Base-by-base conservation (phyloP, 2,329 filamentous ascomycete species). In the Colletotrichum siamense region DNA sequence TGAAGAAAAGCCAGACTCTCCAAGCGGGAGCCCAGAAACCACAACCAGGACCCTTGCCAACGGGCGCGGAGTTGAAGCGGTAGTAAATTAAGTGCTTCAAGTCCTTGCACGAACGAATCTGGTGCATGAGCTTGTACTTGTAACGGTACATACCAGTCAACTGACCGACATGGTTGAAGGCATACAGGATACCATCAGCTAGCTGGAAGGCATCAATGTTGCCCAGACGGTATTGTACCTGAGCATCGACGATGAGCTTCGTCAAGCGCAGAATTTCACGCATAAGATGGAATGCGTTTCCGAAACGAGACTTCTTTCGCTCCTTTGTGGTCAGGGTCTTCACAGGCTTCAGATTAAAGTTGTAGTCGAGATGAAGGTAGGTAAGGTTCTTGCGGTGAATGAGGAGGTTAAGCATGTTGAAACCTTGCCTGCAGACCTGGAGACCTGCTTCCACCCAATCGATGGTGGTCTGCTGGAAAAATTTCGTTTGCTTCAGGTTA, bases 121-220 rank as follows among this genome's bases (percentile, higher is more conserved):
- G 97, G 84, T 99, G 97, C 97, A 99, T 99, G 73, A 99, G 90
- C 90, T 99, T 99, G 89, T 99, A 99, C 90, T 99, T 99, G 91
- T 99, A 99, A 77, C 97, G 94, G 87, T 99, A 99, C 97, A 99
- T 99, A 84, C 97, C 97, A 18, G 97, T 99, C 77, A 99, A 89
- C 85, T 99, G 98, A 77, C 97, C 97, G 73, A 99, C 97, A 81
- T 99, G 97, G 86, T 99, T 99, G 88, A 99, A 99, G 22, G 97
- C 98, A 81, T 99, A 99, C n/a, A 99, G 89, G 73, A 99, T 99
- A 85, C 97, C 97, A 85, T 99, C 97, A 5, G 97, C 97, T 79
- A 99, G 93, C 85, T 99, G 97, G 89, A 99, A 99, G 49, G 98
- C 97, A 85, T 99, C 97, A 78, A 99, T 99, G 82, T 99, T 99